These are phyloP conservation scores for Cordyceps cicadae DNA, from an alignment of 2,329 filamentous ascomycete genomes.

Conservation along the genomic window DNA sequence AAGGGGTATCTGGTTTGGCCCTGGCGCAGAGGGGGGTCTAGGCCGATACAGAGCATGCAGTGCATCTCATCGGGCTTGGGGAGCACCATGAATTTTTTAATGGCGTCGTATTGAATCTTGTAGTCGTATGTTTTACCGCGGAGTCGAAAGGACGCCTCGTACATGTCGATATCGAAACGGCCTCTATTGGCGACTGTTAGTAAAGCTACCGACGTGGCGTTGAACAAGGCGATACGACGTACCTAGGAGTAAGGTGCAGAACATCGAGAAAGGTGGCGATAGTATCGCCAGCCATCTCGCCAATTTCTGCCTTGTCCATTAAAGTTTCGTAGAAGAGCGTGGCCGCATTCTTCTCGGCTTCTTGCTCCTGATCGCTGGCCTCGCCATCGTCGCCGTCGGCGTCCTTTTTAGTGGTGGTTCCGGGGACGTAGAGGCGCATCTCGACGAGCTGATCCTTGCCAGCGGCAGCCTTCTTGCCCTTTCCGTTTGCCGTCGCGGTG, in stretches of 20 bases:
- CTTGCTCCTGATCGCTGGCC: constrained; percentile 53
- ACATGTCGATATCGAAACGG: constrained; percentile 99
- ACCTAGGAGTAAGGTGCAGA: constrained; percentile 91
- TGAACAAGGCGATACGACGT: constrained; percentile 16
- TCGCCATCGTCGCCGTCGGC: constrained; percentile 50
- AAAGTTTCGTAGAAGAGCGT: constrained; percentile 97
- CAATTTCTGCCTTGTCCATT: constrained; percentile 98
- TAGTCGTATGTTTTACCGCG: constrained; percentile 99
- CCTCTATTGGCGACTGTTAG: constrained; percentile 57
- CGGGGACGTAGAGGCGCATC: constrained; percentile 98
- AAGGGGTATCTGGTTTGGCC: constrained; percentile 97
- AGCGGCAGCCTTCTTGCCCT: constrained; percentile 82
- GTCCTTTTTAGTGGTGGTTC: constrained; percentile 73
- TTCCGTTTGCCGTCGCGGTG: constrained; percentile 63
- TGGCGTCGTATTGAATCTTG: constrained; percentile 96
- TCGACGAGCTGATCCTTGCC: constrained; percentile 91
- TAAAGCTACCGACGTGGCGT: not conserved
- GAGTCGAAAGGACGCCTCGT: constrained; percentile 92
- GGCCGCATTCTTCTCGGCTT: constrained; percentile 89
- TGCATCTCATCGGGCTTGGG: constrained; percentile 98
- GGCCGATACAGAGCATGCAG: constrained; percentile 85
- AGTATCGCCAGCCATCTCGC: constrained; percentile 96
- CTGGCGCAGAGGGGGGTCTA: constrained; percentile 91
- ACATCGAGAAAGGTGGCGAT: constrained; percentile 97
- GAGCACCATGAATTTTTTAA: constrained; percentile 98